Evolutionary conservation across 1,139 yeast genomes (phyloP), one percentile per base, ranked within the genome.

Genomic region (Sugiyamaella pinicola): DNA sequence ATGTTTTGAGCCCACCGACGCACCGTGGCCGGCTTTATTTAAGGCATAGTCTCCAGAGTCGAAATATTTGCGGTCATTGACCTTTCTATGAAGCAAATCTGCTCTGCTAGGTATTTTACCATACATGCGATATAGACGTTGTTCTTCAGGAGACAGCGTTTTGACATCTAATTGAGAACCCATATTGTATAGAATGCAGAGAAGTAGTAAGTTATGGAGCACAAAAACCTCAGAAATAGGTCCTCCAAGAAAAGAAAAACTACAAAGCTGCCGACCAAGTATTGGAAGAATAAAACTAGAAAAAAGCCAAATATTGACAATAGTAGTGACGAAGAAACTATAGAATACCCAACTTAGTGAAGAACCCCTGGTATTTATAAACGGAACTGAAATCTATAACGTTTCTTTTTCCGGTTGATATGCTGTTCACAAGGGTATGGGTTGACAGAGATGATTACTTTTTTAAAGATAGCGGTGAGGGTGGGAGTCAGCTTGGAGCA

Each of bases 1-100:
- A 58, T 73, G 76, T 53, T 70, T 69, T 28, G 71, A 64, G 8
- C 78, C 78, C 24, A 73, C 67, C 31, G 68, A 61, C 31, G 69
- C 64, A 15, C 67, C 61, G n/a, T 69, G 66, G 51, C 82, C 82
- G 5, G 83, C 88, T 63, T 90, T 85, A 60, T 88, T 89, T 81
- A 93, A 81, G 22, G 98, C 98, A 69, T 95, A 93, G 71, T 93
- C 99, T 19, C 99, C 99, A 57, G 96, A 87, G 65, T 93, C 99
- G 67, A 93, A 95, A 71, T 86, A 93, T 72, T 90, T 90, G 64
- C 96, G 83, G 63, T 93, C 98, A 69, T 68, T 70, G 35, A 74
- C 66, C 69, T 88, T 89, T 60, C 86, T 82, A 54, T 87, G 80
- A 56, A 93, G 78, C 35, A 93, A 76, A 60, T 91, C 97, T 56